These are phyloP conservation scores for Diplotaxis tenuifolia DNA, from an alignment of 345 rosid genomes.

Conservation along the genomic window DNA sequence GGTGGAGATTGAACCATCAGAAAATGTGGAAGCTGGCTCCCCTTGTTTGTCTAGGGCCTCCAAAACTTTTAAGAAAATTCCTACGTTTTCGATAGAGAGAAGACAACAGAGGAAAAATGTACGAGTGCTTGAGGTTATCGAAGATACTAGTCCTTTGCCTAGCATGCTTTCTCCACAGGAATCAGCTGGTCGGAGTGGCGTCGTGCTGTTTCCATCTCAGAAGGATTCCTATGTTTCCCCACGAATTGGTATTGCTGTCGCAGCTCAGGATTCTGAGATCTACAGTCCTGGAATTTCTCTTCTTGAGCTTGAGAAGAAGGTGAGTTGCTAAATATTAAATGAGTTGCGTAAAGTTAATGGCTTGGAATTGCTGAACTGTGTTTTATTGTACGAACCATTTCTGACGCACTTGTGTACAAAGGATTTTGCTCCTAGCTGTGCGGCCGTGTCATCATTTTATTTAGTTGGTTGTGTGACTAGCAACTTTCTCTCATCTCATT, in stretches of 20 bases:
- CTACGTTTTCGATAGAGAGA: conserved; percentile 56
- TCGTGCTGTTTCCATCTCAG: conserved; percentile 64
- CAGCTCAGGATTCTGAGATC: conserved; percentile 67
- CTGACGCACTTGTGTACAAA: not conserved
- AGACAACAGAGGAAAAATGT: conserved; percentile 57
- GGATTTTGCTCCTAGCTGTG: not conserved
- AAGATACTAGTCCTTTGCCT: conserved; percentile 83
- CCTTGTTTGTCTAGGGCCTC: conserved; percentile 61
- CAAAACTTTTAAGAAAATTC: conserved; percentile 60
- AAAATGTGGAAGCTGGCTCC: conserved; percentile 61
- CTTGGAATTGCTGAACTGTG: not conserved
- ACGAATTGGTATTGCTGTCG: conserved; percentile 82
- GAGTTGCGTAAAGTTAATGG: conserved; percentile 4
- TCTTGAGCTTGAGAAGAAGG: conserved; percentile 96
- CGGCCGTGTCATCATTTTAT: conserved; percentile 3
- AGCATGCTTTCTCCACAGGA: conserved; percentile 99
- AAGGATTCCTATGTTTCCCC: conserved; percentile 76
- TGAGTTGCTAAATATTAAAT: conserved; percentile 31
- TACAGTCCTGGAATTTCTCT: conserved; percentile 94
- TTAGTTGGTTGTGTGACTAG: conserved; percentile 6
- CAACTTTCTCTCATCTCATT: not conserved
- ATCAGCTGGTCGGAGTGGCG: conserved; percentile 72
- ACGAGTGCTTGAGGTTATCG: conserved; percentile 77
- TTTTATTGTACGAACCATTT: conserved; percentile 7
- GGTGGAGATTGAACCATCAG: conserved; percentile 82